Evolutionary conservation across 169 alveolate species (phyloP), one percentile per base, ranked within the genome.

Genomic region (Eimeria brunetti): DNA sequence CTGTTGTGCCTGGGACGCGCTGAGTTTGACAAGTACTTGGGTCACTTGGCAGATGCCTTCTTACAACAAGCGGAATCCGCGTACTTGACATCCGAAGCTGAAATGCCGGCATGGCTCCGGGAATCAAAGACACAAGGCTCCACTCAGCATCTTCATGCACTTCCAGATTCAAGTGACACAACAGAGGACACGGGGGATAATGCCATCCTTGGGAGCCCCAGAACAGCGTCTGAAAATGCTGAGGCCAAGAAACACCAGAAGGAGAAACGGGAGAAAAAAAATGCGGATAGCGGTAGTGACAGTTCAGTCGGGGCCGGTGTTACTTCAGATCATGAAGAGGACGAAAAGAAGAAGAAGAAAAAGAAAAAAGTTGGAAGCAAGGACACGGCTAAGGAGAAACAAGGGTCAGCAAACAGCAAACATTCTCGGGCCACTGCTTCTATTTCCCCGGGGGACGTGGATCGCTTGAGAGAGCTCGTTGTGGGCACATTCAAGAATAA

Each of bases 91-190:
- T 73, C 81, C 56, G 91, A 38, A 36, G 64, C 81, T 60, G 93
- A 86, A 22, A 91, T 91, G 56, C 95, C 95, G 12, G 95, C 36
- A 46, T 91, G 95, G 95, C 95, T 91, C 53, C 85, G 51, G 44
- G 91, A 80, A 30, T 89, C 95, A 12, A 84, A 84, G 49, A 83
- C 81, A 36, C 85, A 91, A n/a, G 86, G 91, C 1, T 81, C 91
- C 53, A 46, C 85, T 62, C 71, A 80, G 86, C 86, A 78, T 30
- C 91, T 89, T 33, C n/a, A 41, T 33, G 60, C 93, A 24, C 53
- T 58, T 36, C 41, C 60, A 24, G 85, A 53, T 44, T 14, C 83
- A 22, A 30, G 67, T 14, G 62, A 30, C 24, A 75, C 49, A 56
- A 18, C 62, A 24, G 88, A 91, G 18, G 95, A 91, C 16, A 56